Evolutionary conservation across 176 grass and related monocot species (phyloP).

Genomic region (Poa pratensis): DNA sequence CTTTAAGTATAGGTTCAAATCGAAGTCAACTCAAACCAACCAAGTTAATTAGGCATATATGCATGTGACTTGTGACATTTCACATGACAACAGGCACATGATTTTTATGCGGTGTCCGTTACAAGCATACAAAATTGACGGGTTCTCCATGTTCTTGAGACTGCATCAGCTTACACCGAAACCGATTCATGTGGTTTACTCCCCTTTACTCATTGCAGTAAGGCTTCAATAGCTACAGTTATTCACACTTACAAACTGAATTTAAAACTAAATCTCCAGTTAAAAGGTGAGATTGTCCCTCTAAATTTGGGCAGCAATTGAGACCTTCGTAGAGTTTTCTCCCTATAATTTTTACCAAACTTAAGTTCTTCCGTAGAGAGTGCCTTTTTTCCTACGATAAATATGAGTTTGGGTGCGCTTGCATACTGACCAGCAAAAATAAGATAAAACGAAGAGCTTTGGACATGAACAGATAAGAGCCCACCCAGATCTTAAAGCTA

Average conservation of each 20-base stretch:
- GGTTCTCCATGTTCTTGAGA: neutral
- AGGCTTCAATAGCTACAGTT: neutral
- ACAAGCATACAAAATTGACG: neutral
- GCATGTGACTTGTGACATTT: neutral
- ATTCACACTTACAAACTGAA: neutral
- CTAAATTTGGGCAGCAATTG: neutral
- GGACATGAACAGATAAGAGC: neutral
- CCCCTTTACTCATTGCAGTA: neutral
- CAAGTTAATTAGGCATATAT: neutral
- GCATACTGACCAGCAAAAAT: too few species aligned
- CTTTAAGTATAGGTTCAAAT: neutral
- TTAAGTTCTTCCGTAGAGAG: neutral
- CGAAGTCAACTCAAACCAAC: neutral
- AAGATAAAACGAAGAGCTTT: too few species aligned
- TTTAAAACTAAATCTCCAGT: neutral
- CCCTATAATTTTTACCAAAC: neutral
- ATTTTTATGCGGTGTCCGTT: neutral
- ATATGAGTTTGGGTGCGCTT: neutral
- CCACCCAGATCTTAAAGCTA: neutral
- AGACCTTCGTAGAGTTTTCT: neutral
- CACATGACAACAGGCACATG: neutral
- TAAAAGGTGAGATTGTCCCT: neutral
- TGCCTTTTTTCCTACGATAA: neutral
- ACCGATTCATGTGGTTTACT: neutral
- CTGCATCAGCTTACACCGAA: neutral